These are phyloP conservation scores for Magnolia sinica DNA, from an alignment of 164 flowering plant species.

Conservation along the genomic window DNA sequence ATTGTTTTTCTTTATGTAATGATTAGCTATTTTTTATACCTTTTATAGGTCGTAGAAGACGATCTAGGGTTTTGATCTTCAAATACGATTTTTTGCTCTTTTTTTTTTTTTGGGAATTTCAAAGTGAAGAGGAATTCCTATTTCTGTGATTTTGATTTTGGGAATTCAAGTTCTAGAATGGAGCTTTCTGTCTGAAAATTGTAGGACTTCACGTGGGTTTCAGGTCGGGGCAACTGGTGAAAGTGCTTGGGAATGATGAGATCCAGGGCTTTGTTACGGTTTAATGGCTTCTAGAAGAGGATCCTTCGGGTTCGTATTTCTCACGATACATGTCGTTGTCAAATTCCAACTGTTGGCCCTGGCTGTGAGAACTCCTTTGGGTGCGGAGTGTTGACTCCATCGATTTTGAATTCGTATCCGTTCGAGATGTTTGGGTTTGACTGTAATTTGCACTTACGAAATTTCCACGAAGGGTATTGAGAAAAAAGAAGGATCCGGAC, in stretches of 20 bases:
- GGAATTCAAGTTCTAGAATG: not conserved
- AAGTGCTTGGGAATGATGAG: not conserved
- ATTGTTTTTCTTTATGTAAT: too few species aligned
- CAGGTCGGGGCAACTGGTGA: not conserved
- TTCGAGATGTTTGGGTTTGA: not conserved
- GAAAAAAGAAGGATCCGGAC: not conserved
- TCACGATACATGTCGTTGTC: not conserved
- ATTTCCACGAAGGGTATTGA: not conserved
- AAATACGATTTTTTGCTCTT: too few species aligned
- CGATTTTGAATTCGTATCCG: not conserved
- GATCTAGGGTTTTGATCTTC: too few species aligned
- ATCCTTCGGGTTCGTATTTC: not conserved
- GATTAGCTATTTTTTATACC: too few species aligned
- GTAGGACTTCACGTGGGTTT: not conserved
- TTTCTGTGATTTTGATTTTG: too few species aligned
- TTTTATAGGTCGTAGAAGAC: too few species aligned
- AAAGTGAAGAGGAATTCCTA: too few species aligned
- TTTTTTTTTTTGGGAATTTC: too few species aligned
- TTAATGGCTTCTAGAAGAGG: not conserved
- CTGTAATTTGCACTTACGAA: not conserved
- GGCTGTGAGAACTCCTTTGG: not conserved
- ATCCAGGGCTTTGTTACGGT: not conserved
- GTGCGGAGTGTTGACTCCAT: not conserved
- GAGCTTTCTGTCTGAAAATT: not conserved
- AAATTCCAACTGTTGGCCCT: not conserved